A percentile compares a stretch with the other conserved stretches of the same genome.
Evolutionary conservation across 495 filamentous ascomycete species (phyloP).

Genomic region (Talaromyces wortmannii): DNA sequence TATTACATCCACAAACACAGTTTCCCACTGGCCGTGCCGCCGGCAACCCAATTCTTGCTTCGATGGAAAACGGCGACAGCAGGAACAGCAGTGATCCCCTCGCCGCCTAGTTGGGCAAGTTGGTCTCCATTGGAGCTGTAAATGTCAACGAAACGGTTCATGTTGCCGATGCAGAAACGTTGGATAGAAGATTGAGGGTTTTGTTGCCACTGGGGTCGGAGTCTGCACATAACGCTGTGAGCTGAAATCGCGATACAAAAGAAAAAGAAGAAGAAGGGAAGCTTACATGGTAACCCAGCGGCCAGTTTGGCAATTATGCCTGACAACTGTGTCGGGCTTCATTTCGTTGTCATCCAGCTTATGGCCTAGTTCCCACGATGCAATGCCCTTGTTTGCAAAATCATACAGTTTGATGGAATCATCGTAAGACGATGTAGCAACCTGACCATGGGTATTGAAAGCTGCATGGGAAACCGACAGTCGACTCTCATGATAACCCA

Average conservation of each 20-base stretch:
- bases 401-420: conserved; percentile 90
- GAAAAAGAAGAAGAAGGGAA: conserved; percentile 1
- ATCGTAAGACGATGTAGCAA: conserved; percentile 91
- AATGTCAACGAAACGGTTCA: conserved; percentile 95
- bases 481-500: conserved; percentile 75
- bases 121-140: conserved; percentile 76
- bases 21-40: conserved; percentile 89
- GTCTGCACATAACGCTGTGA: conserved; percentile 42
- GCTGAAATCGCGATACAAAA: not conserved
- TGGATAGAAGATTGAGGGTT: conserved; percentile 69
- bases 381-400: conserved; percentile 52
- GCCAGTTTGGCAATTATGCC: conserved; percentile 95
- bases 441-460: conserved; percentile 72
- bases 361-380: conserved; percentile 55
- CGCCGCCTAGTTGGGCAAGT: conserved; percentile 80
- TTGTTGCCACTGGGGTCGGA: conserved; percentile 89
- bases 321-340: conserved; percentile 59
- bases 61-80: conserved; percentile 89
- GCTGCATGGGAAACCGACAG: conserved; percentile 87
- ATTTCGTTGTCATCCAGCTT: conserved; percentile 54
- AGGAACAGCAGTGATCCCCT: conserved; percentile 88
- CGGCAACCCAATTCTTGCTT: conserved; percentile 83
- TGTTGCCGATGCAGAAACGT: conserved; percentile 89
- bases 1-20: conserved; percentile 80
- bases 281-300: conserved; percentile 67